Evolutionary conservation across 805 yeast genomes (phyloP).

Genomic region (Saturnispora zaruensis): DNA sequence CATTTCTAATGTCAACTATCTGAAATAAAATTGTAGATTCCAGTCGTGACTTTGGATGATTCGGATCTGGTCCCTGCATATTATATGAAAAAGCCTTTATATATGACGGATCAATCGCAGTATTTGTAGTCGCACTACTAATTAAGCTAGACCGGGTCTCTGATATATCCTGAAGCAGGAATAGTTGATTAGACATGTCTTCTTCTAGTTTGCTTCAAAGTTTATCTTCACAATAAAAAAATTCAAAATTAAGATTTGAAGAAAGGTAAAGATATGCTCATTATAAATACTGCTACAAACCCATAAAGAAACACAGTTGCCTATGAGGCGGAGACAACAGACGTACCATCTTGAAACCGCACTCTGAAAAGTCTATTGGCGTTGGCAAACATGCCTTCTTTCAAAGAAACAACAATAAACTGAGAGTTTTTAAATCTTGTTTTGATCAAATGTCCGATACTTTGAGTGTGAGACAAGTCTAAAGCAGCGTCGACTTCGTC

Average conservation of each 20-base stretch:
- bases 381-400: slow-evolving; percentile 97
- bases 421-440: slow-evolving; percentile 94
- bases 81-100: slow-evolving; percentile 9
- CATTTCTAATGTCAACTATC: slow-evolving; percentile 47
- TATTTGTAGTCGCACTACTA: not conserved
- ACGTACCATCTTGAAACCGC: slow-evolving; percentile 93
- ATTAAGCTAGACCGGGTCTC: not conserved
- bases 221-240: not conserved
- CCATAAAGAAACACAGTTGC: not conserved
- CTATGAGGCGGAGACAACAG: slow-evolving; percentile 70
- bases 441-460: slow-evolving; percentile 92
- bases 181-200: not conserved
- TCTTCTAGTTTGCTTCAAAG: not conserved
- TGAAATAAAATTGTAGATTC: slow-evolving; percentile 34
- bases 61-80: slow-evolving; percentile 8
- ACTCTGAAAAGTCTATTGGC: slow-evolving; percentile 93
- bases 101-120: not conserved
- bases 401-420: slow-evolving; percentile 90
- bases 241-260: not conserved
- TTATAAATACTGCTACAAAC: not conserved
- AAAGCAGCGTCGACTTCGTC: slow-evolving; percentile 99
- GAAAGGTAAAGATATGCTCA: not conserved
- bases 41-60: slow-evolving; percentile 2
- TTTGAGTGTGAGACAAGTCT: slow-evolving; percentile 94
- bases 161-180: slow-evolving; percentile 9